Evolutionary conservation across 78 protist species (phyloP).

Genomic region (Guillardia theta): DNA sequence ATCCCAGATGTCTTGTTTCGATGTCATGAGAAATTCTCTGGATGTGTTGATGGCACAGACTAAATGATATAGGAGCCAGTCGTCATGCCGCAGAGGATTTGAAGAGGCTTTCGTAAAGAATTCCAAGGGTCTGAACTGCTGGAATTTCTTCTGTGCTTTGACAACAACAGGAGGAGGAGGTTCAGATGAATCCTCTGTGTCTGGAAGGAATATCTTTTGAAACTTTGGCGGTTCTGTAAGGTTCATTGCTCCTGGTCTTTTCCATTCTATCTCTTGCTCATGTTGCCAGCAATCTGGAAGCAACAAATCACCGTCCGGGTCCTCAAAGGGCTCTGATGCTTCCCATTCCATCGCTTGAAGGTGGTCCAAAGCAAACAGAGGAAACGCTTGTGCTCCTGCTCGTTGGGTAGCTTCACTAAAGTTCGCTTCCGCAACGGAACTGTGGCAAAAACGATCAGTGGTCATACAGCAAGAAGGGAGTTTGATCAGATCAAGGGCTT

Average conservation of each 20-base stretch:
- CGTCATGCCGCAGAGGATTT: background rate
- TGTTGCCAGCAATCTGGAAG: background rate
- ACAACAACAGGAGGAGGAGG: background rate
- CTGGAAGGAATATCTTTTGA: background rate
- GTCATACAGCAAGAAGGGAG: too few relatives aligned
- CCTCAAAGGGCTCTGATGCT: background rate
- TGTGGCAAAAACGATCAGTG: too few relatives aligned
- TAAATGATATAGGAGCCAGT: background rate
- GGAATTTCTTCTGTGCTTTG: background rate
- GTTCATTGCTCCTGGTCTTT: background rate
- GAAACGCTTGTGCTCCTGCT: too few relatives aligned
- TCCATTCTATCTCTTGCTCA: background rate
- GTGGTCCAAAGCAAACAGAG: too few relatives aligned
- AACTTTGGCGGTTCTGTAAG: slow-evolving; percentile 9
- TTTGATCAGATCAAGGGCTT: too few relatives aligned
- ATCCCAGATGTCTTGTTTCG: background rate
- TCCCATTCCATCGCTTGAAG: too few relatives aligned
- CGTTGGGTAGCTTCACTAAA: too few relatives aligned
- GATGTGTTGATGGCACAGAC: background rate
- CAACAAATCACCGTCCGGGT: background rate
- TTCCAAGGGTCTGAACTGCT: background rate
- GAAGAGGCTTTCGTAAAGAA: background rate
- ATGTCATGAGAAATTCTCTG: background rate
- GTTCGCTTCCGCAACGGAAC: too few relatives aligned
- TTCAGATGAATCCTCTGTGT: background rate